A percentile compares a stretch with the other conserved stretches of the same genome.
These are phyloP conservation scores for Candida glucosophila DNA, from an alignment of 1,139 yeast genomes.

Conservation along the genomic window DNA sequence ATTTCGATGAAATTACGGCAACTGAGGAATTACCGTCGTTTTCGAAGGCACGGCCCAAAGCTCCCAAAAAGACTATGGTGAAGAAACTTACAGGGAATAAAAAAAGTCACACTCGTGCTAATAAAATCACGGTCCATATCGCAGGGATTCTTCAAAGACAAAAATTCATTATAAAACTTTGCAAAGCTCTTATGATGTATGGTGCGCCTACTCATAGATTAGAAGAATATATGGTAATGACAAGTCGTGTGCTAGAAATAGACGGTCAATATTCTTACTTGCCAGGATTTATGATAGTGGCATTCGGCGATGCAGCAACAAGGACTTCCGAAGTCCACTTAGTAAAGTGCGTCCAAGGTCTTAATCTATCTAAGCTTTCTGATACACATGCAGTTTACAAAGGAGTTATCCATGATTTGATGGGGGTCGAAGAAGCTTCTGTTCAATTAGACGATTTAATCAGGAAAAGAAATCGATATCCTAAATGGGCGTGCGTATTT, in stretches of 20 bases:
- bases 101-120: constrained; percentile 20
- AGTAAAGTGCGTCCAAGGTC: constrained; percentile 78
- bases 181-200: constrained; percentile 81
- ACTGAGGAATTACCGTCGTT: constrained; percentile 28
- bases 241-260: constrained; percentile 79
- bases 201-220: constrained; percentile 95
- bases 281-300: constrained; percentile 90
- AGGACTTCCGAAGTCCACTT: constrained; percentile 91
- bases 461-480: constrained; percentile 51
- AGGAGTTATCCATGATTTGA: constrained; percentile 76
- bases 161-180: constrained; percentile 71
- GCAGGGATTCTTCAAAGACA: constrained; percentile 84
- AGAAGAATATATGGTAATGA: constrained; percentile 87
- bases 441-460: constrained; percentile 59
- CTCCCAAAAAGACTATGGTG: constrained; percentile 19
- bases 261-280: constrained; percentile 87
- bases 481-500: constrained; percentile 71
- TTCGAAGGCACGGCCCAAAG: constrained; percentile 35
- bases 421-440: constrained; percentile 84
- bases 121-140: constrained; percentile 78
- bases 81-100: constrained; percentile 18
- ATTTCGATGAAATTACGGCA: constrained; percentile 1
- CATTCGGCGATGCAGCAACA: constrained; percentile 88
- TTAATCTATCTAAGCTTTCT: constrained; percentile 71
- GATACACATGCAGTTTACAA: constrained; percentile 80